Evolutionary conservation across 2,329 filamentous ascomycete species (phyloP).

Genomic region (Aspergillus japonicus): DNA sequence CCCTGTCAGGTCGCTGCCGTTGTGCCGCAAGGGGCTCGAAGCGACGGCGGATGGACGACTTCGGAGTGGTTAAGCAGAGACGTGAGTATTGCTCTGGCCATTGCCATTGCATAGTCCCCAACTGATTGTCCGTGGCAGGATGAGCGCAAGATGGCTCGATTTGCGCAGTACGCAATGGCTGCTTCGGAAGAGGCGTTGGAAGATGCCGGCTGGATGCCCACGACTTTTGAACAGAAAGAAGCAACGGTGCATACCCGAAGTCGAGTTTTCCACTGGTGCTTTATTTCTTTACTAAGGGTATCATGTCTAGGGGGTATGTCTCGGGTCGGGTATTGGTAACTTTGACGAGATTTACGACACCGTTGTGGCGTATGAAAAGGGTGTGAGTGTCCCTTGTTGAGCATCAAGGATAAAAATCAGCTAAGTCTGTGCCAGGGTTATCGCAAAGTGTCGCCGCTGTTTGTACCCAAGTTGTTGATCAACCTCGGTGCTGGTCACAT

Average conservation of each 20-base stretch:
- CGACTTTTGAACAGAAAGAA: constrained; percentile 62
- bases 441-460: constrained; percentile 86
- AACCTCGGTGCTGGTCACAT: constrained; percentile 94
- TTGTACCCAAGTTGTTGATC: constrained; percentile 89
- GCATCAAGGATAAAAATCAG: not conserved
- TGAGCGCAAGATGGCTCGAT: constrained; percentile 79
- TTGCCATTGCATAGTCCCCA: not conserved
- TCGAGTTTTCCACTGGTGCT: not conserved
- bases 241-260: constrained; percentile 57
- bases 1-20: constrained; percentile 83
- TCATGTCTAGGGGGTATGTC: constrained; percentile 68
- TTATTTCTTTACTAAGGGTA: not conserved
- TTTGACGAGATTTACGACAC: constrained; percentile 87
- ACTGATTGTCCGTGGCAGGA: constrained; percentile 45
- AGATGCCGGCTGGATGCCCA: constrained; percentile 75
- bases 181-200: constrained; percentile 80
- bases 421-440: constrained; percentile 64
- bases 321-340: constrained; percentile 94
- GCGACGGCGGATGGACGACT: constrained; percentile 45
- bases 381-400: constrained; percentile 52
- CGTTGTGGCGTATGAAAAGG: constrained; percentile 70
- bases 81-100: constrained; percentile 28
- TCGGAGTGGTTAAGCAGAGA: constrained; percentile 46
- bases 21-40: constrained; percentile 61
- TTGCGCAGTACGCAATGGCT: constrained; percentile 87